These are phyloP conservation scores for Aspergillus cristatus DNA, from an alignment of 495 filamentous ascomycete genomes.

Conservation along the genomic window DNA sequence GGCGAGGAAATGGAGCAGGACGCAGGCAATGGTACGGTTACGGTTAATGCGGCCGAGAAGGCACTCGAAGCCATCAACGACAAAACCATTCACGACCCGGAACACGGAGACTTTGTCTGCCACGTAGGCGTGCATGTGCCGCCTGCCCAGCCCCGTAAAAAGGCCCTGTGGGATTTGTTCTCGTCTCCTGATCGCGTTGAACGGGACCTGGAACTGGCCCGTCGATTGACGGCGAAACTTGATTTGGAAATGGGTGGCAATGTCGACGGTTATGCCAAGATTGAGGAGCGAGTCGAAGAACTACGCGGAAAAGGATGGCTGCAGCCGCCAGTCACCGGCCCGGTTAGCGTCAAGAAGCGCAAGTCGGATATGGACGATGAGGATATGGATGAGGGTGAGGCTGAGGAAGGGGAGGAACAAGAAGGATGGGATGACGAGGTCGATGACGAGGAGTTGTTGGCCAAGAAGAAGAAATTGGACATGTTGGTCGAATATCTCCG, in stretches of 20 bases:
- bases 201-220: constrained; percentile 71
- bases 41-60: constrained; percentile 57
- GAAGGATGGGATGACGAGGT: constrained; percentile 76
- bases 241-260: constrained; percentile 65
- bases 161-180: constrained; percentile 94
- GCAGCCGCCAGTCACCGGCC: constrained; percentile 53
- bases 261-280: constrained; percentile 61
- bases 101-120: constrained; percentile 89
- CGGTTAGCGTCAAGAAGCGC: constrained; percentile 48
- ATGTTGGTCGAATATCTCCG: constrained; percentile 93
- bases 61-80: constrained; percentile 90
- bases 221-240: constrained; percentile 64
- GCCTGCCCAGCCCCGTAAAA: constrained; percentile 77
- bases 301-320: constrained; percentile 64
- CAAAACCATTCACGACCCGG: constrained; percentile 89
- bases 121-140: constrained; percentile 95
- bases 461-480: constrained; percentile 94
- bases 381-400: constrained; percentile 59
- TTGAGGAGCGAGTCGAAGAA: constrained; percentile 80
- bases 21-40: constrained; percentile 15
- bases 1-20: constrained; percentile 44
- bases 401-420: constrained; percentile 60
- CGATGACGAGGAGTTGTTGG: constrained; percentile 80
- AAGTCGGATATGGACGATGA: constrained; percentile 55
- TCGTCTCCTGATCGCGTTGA: constrained; percentile 82